Evolutionary conservation across 2,329 filamentous ascomycete species (phyloP), one percentile per base, ranked within the genome.

Genomic region (Colletotrichum paranaense): DNA sequence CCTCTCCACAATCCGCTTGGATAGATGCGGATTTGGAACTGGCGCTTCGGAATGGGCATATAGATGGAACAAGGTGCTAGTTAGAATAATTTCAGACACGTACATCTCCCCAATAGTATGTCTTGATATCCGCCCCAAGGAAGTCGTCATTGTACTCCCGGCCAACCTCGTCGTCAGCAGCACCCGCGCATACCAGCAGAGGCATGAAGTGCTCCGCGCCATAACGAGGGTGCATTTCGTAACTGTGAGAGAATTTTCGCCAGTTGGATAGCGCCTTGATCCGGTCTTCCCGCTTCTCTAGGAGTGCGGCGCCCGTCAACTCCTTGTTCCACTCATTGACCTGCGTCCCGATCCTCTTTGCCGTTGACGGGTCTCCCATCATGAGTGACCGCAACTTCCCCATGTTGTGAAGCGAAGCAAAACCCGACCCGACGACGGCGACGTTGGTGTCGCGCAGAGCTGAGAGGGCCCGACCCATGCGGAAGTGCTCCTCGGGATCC

Each of bases 161-260:
- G 22, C 81, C 85, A 78, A 79, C 79, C 62, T 85, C 87, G 24
- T 86, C 85, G 14, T 79, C 84, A 0, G 86, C 88, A 0, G 85
- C 86, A 0, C 87, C 88, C 4, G 88, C 87, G 76, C 87, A 88
- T 38, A 91, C 89, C 58, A 90, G 78, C 80, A 91, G 78, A 71
- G 89, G 89, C 84, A 91, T 80, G 67, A 91, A 90, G 75, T 91
- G 89, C 80, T 91, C 89, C 0, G 87, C 88, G 0, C 86, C 88
- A 11, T 82, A 78, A 1, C 80, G 80, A 3, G 89, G 89, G 77
- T 91, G 89, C 84, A 89, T 88, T 14, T 85, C 82, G 73, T 88
- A 86, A 1, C 86, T 84, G 38, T 83, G 78, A 0, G 86, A 85
- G 75, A 89, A 82, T 3, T 77, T 77, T 67, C 88, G 82, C 88